These are phyloP conservation scores for Graphium sp. DNA, from an alignment of 2,329 filamentous ascomycete species.

Conservation along the genomic window DNA sequence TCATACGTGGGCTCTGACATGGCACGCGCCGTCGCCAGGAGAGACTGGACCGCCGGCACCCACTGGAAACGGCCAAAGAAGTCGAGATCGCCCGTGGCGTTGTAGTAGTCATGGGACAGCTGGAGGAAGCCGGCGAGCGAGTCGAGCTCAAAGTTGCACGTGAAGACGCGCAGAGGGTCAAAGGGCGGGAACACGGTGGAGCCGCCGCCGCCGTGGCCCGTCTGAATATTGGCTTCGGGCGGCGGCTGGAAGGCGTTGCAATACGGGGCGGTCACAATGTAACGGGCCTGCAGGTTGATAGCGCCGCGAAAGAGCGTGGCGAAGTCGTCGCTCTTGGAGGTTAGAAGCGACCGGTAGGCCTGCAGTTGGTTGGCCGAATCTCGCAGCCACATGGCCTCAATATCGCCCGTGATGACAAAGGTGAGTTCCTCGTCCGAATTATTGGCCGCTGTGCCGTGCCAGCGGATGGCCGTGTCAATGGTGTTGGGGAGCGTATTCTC, in stretches of 20 bases:
- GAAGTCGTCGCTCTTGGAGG: constrained; percentile 34
- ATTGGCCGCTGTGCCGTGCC: constrained; percentile 47
- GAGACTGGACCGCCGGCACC: constrained; percentile 52
- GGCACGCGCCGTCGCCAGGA: constrained; percentile 51
- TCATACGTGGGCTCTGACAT: constrained; percentile 65
- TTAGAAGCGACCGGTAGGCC: constrained; percentile 43
- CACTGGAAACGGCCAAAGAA: constrained; percentile 58
- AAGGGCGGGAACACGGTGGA: constrained; percentile 8
- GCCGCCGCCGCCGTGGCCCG: constrained; percentile 12
- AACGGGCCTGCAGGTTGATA: constrained; percentile 55
- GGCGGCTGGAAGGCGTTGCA: constrained; percentile 89
- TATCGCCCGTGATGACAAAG: constrained; percentile 72
- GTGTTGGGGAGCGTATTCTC: constrained; percentile 76
- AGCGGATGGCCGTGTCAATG: constrained; percentile 65
- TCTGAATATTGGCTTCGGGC: constrained; percentile 48
- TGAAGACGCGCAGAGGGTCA: constrained; percentile 36
- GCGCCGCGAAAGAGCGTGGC: constrained; percentile 53
- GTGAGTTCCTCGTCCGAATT: constrained; percentile 41
- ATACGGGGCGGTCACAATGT: constrained; percentile 54
- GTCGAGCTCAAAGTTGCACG: constrained; percentile 88
- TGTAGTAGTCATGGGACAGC: constrained; percentile 60
- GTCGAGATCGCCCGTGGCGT: constrained; percentile 48
- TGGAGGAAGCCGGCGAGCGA: constrained; percentile 77
- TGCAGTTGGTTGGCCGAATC: constrained; percentile 66
- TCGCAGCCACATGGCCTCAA: constrained; percentile 76